Base-by-base conservation (phyloP, 345 rosid genomes). In the Litchi chinensis region DNA sequence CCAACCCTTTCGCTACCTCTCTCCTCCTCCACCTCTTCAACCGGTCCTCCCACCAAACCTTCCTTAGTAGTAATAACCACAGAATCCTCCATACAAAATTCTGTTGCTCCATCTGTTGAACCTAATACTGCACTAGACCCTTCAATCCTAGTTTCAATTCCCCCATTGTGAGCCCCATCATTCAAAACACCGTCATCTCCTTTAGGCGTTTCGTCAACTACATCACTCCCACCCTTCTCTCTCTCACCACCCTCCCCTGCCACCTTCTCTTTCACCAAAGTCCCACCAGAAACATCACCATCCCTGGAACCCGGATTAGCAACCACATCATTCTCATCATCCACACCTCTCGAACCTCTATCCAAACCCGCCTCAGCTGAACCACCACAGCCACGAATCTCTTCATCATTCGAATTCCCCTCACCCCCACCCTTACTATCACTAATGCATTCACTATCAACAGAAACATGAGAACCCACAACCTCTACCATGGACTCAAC, bases 371-470 rank as follows among this genome's bases (percentile, higher is more conserved):
- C 60, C 40, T 65, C 82, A 32, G 2, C 54, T 0, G 79, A 63
- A 37, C 69, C 78, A 71, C 28, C 62, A 15, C 2, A 8, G n/a
- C 64, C 76, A 57, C 5, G 6, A 48, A 73, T 74, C 5, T 63
- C 88, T 56, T 80, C 81, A 78, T 18, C 70, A 21, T 75, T 77
- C 11, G 63, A 76, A 70, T 71, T 57, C 48, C 65, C 77, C 72
- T 76, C 86, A 73, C 68, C 59, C 50, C 40, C 71, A 59, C 22
- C 79, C 40, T 56, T 79, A 71, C 37, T 83, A 32, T 60, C 75
- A 10, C 64, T 77, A 24, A 80, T 68, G 37, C 88, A 81, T 62
- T 86, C 86, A 68, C 87, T 90, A 77, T 82, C 90, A 13, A 83
- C 89, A 77, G 77, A 74, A 66, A 76, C 87, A 50, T 77, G 83